These are phyloP conservation scores for Uronychia setigera DNA, from an alignment of 73 alveolate genomes.

Conservation along the genomic window DNA sequence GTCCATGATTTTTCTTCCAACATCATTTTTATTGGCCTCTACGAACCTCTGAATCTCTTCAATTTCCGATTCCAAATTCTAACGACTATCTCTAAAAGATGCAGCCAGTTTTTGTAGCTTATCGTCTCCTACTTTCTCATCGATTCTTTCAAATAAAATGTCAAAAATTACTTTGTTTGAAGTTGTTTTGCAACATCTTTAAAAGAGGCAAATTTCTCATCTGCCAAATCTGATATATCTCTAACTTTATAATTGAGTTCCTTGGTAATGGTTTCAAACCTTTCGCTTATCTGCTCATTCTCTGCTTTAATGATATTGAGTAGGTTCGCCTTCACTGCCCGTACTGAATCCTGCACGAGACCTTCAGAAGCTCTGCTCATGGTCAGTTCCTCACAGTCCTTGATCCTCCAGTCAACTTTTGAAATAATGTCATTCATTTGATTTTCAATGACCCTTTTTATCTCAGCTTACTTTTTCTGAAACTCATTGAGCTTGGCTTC, in stretches of 20 bases:
- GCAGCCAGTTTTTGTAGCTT: not conserved
- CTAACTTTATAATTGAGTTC: not conserved
- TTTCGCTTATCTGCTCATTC: slow-evolving; percentile 22
- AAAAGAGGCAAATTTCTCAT: not conserved
- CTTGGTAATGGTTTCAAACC: slow-evolving; percentile 19
- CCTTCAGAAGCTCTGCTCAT: slow-evolving; percentile 29
- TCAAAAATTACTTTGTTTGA: not conserved
- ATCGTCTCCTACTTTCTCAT: not conserved
- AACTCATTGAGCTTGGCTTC: not conserved
- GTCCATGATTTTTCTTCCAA: not conserved
- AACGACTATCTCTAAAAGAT: not conserved
- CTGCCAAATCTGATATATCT: not conserved
- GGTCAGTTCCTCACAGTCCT: slow-evolving; percentile 46
- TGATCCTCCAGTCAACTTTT: slow-evolving; percentile 40
- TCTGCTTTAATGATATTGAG: not conserved
- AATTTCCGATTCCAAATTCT: not conserved
- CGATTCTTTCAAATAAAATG: not conserved
- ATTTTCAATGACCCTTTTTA: not conserved
- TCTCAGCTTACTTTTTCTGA: not conserved
- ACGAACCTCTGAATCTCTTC: not conserved
- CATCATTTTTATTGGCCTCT: not conserved
- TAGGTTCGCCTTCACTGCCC: slow-evolving; percentile 30
- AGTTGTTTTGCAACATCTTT: not conserved
- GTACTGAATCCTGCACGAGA: slow-evolving; percentile 28
- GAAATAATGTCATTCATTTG: not conserved